A percentile compares a stretch with the other conserved stretches of the same genome.
phyloP scores from a whole-genome alignment of 2,329 filamentous ascomycete genomes.

The Beauveria scarabaeidicola region DNA sequence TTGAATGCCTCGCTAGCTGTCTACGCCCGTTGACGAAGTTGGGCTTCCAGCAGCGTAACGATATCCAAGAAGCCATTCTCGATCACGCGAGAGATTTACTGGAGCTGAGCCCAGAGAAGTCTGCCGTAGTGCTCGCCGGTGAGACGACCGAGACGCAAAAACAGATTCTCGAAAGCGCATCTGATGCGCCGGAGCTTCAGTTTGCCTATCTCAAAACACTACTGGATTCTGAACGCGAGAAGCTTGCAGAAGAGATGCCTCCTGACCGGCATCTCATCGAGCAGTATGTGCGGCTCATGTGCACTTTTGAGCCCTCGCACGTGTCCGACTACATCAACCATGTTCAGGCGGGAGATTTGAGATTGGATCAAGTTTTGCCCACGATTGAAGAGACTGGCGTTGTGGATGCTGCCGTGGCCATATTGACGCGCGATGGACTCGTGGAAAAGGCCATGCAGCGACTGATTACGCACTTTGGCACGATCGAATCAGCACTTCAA shows the following conservation, averaged over 20 bases:
- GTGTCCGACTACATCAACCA: conserved; percentile 78
- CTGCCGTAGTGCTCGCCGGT: conserved; percentile 56
- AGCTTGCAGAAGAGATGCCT: conserved; percentile 21
- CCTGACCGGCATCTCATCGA: conserved; percentile 60
- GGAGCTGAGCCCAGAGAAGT: conserved; percentile 53
- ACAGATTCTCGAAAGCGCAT: conserved; percentile 53
- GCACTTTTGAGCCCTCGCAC: conserved; percentile 69
- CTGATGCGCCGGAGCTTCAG: conserved; percentile 55
- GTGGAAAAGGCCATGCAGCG: conserved; percentile 76
- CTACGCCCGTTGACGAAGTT: conserved; percentile 57
- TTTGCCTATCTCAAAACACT: conserved; percentile 70
- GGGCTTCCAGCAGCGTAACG: conserved; percentile 59
- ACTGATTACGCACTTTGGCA: conserved; percentile 70
- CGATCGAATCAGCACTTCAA: conserved; percentile 68
- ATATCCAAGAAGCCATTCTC: conserved; percentile 60
- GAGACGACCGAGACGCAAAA: conserved; percentile 58
- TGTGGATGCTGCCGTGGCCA: conserved; percentile 83
- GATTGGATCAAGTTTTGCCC: conserved; percentile 71
- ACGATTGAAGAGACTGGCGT: conserved; percentile 84
- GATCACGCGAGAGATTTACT: conserved; percentile 59
- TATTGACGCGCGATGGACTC: conserved; percentile 84
- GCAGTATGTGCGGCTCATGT: conserved; percentile 85
- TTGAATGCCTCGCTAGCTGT: conserved; percentile 70
- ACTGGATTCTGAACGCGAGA: conserved; percentile 49
- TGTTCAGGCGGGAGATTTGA: conserved; percentile 68